Evolutionary conservation across 768 basidiomycete genomes (phyloP).

Genomic region (Boletus sp.): DNA sequence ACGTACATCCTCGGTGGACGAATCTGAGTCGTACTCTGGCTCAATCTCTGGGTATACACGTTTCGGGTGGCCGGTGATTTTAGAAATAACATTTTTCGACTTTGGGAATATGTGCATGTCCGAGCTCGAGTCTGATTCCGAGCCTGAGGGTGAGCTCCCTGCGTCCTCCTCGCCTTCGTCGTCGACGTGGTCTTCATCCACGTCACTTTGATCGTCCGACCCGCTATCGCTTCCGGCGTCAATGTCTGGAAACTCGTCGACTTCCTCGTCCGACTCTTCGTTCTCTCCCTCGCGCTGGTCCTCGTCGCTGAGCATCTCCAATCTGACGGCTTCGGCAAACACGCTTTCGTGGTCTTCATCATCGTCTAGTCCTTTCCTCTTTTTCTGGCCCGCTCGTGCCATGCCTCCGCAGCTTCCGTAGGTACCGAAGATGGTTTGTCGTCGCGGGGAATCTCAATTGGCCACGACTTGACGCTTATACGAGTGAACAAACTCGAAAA

Average conservation of each 20-base stretch:
- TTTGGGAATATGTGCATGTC: constrained; percentile 58
- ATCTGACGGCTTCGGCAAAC: constrained; percentile 40
- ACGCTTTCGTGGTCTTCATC: constrained; percentile 34
- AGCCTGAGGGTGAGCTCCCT: constrained; percentile 34
- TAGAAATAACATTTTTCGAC: constrained; percentile 66
- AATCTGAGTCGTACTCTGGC: constrained; percentile 88
- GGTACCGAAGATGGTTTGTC: not conserved
- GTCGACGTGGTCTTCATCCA: constrained; percentile 28
- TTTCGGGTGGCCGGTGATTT: constrained; percentile 83
- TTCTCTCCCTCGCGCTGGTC: constrained; percentile 39
- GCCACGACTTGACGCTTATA: not conserved
- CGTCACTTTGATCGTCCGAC: constrained; percentile 31
- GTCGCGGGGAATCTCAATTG: not conserved
- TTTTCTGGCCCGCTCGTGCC: constrained; percentile 39
- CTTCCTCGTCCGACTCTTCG: constrained; percentile 50
- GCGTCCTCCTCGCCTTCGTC: constrained; percentile 35
- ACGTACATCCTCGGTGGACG: constrained; percentile 86
- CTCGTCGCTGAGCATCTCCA: constrained; percentile 78
- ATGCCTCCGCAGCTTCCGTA: constrained; percentile 36
- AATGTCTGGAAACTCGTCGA: constrained; percentile 75
- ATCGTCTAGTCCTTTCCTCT: constrained; percentile 54
- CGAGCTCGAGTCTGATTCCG: constrained; percentile 36
- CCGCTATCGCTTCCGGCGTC: constrained; percentile 45
- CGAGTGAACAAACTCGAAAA: constrained; percentile 3
- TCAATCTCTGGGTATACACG: constrained; percentile 85